Evolutionary conservation across 176 grass and related monocot species (phyloP).

Genomic region (Rhynchospora pubera): DNA sequence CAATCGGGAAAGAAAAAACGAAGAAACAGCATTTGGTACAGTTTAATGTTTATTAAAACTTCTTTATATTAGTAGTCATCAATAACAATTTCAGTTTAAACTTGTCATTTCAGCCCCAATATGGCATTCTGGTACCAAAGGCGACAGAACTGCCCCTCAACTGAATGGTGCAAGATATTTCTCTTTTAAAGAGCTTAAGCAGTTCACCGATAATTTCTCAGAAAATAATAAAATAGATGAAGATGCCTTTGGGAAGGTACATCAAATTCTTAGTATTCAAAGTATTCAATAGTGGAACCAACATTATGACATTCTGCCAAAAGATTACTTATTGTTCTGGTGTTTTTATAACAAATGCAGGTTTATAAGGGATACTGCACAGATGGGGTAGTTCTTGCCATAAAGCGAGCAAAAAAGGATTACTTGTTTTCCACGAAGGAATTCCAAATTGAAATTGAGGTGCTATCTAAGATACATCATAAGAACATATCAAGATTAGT

Average conservation of each 20-base stretch:
- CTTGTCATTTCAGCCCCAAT: conserved; percentile 31
- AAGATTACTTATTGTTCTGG: not conserved
- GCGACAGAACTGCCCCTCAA: conserved; percentile 47
- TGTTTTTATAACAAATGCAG: conserved; percentile 24
- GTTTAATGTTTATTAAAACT: conserved; percentile 15
- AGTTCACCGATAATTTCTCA: conserved; percentile 55
- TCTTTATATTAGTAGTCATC: not conserved
- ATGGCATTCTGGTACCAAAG: conserved; percentile 42
- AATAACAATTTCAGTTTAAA: not conserved
- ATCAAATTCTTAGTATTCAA: not conserved
- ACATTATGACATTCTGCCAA: not conserved
- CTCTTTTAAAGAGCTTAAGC: conserved; percentile 59
- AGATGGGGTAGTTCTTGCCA: conserved; percentile 42
- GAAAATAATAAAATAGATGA: conserved; percentile 51
- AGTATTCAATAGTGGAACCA: not conserved
- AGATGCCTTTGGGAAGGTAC: conserved; percentile 76
- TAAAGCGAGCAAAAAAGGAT: conserved; percentile 59
- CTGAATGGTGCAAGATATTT: conserved; percentile 73
- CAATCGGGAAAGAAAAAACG: conserved; percentile 11
- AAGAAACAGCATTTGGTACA: conserved; percentile 49
- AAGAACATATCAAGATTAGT: conserved; percentile 57
- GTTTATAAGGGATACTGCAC: conserved; percentile 56
- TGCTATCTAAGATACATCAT: conserved; percentile 76
- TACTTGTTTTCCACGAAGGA: conserved; percentile 33
- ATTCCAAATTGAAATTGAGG: conserved; percentile 84